phyloP scores from a whole-genome alignment of 140 eudicot genomes.

The Anethum foeniculum region DNA sequence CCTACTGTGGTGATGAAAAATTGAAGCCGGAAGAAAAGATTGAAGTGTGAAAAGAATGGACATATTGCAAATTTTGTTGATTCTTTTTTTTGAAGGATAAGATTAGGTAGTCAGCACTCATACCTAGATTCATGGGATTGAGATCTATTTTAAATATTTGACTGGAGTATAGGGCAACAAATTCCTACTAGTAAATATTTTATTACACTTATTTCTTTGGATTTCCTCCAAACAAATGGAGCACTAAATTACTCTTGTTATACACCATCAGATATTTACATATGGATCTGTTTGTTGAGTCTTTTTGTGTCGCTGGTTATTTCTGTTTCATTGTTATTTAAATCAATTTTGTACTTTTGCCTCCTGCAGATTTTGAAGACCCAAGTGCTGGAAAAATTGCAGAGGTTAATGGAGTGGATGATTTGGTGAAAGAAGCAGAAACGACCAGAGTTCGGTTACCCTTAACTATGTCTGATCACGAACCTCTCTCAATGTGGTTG shows the following conservation, averaged over 20 bases:
- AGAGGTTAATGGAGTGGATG: conserved; percentile 18
- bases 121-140: background rate
- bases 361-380: conserved; percentile 20
- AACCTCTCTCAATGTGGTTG: conserved; percentile 8
- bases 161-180: background rate
- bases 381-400: conserved; percentile 19
- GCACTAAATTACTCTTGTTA: background rate
- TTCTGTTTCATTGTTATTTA: background rate
- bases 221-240: background rate
- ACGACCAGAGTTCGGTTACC: conserved; percentile 8
- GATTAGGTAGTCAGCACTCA: background rate
- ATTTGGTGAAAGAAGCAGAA: conserved; percentile 19
- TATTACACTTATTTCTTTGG: background rate
- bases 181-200: background rate
- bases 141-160: background rate
- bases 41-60: background rate
- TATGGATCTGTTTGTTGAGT: background rate
- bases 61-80: background rate
- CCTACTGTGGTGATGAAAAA: background rate
- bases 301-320: background rate
- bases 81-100: background rate
- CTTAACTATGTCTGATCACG: conserved; percentile 11
- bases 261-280: background rate
- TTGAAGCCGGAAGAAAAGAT: background rate
- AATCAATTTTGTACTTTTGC: background rate